These are phyloP conservation scores for Auricularia heimuer DNA, from an alignment of 768 basidiomycete genomes.

Conservation along the genomic window DNA sequence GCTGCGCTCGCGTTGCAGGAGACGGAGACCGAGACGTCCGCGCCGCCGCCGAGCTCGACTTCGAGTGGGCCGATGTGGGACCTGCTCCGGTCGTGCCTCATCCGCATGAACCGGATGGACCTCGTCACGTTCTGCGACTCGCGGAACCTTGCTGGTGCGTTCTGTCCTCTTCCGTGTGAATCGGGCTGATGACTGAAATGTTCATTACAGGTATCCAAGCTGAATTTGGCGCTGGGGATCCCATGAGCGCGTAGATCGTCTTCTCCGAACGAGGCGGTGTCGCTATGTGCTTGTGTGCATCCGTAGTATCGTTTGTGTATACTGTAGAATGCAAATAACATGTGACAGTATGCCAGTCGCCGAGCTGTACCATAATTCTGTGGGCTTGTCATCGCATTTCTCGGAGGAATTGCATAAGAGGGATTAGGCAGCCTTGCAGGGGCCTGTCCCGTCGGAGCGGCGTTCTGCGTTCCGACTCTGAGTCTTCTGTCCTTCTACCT, in stretches of 20 bases:
- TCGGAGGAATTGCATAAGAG: no score
- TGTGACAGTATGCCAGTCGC: no score
- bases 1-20: constrained; percentile 88
- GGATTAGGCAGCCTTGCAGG: no score
- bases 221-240: constrained; percentile 1
- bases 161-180: background rate
- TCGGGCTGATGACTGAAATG: background rate
- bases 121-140: constrained; percentile 63
- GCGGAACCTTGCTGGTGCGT: constrained; percentile 55
- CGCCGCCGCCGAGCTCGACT: constrained; percentile 31
- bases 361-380: no score
- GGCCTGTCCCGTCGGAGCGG: no score
- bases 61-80: constrained; percentile 47
- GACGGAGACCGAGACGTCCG: constrained; percentile 65
- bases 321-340: no score
- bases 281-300: no score
- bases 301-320: no score
- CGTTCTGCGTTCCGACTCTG: no score
- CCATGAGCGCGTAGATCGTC: background rate
- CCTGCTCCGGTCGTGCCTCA: constrained; percentile 69
- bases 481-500: no score
- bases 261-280: no score
- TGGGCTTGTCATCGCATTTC: no score
- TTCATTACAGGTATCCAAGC: constrained; percentile 7
- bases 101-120: constrained; percentile 73